A percentile compares a stretch with the other conserved stretches of the same genome.
phyloP scores from a whole-genome alignment of 257 asterid species.

The Plantago elongata region DNA sequence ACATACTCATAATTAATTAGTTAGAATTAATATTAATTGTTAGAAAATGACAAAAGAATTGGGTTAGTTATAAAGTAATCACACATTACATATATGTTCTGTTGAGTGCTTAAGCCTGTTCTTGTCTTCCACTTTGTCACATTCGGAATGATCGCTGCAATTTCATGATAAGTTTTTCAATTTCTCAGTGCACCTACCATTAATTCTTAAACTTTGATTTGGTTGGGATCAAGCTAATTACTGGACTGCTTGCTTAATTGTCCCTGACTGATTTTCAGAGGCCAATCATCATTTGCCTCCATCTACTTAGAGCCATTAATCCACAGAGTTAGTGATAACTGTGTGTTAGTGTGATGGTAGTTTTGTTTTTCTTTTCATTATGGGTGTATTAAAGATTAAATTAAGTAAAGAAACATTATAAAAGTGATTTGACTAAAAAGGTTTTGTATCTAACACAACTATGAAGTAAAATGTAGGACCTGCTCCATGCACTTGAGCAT shows the following conservation, averaged over 20 bases:
- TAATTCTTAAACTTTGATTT: background rate
- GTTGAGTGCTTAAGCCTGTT: constrained; percentile 35
- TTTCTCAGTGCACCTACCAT: constrained; percentile 38
- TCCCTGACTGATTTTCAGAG: constrained; percentile 1
- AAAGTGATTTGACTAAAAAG: no score
- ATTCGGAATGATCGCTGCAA: constrained; percentile 22
- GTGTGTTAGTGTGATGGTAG: background rate
- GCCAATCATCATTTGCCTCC: constrained; percentile 13
- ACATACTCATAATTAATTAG: background rate
- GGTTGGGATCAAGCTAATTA: constrained; percentile 11
- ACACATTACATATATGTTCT: constrained; percentile 7
- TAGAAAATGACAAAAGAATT: background rate
- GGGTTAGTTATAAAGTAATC: background rate
- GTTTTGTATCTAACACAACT: no score
- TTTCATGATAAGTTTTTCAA: constrained; percentile 40
- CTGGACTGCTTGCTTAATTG: constrained; percentile 5
- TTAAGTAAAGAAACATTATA: no score
- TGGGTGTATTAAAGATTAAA: no score
- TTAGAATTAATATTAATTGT: background rate
- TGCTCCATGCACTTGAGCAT: no score
- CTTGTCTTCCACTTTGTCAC: constrained; percentile 50
- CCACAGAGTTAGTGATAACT: background rate
- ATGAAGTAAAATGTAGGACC: no score
- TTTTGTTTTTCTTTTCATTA: background rate
- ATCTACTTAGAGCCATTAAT: constrained; percentile 5